Percentiles rank a stretch among this genome's conserved stretches.
Evolutionary conservation across 1,284 basidiomycete genomes (phyloP).

Genomic region (Blastosporella zonata): DNA sequence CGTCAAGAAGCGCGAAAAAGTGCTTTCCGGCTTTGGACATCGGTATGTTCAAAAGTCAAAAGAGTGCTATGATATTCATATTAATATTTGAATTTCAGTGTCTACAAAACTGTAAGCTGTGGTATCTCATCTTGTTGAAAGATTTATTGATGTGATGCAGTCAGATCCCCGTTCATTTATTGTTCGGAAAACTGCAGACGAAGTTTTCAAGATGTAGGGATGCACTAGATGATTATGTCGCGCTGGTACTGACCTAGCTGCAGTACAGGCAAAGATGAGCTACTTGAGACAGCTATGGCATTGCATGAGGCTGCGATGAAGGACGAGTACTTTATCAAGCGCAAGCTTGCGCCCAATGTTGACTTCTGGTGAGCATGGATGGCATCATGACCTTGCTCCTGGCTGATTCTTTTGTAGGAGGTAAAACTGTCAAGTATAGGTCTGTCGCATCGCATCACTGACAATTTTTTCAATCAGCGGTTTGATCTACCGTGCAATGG

Average conservation of each 20-base stretch:
- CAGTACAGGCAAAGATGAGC: slow-evolving; percentile 77
- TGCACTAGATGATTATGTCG: not conserved
- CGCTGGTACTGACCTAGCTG: slow-evolving; percentile 1
- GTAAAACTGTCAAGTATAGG: slow-evolving; percentile 20
- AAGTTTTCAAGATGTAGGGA: slow-evolving; percentile 78
- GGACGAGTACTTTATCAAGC: slow-evolving; percentile 80
- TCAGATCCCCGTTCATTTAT: slow-evolving; percentile 87
- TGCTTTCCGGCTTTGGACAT: slow-evolving; percentile 85
- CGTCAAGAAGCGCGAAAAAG: slow-evolving; percentile 82
- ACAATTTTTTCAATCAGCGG: slow-evolving; percentile 46
- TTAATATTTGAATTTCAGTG: slow-evolving; percentile 34
- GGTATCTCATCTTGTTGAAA: not conserved
- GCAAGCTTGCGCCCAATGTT: slow-evolving; percentile 77
- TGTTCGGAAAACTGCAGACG: slow-evolving; percentile 83
- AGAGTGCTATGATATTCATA: not conserved
- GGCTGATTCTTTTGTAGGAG: slow-evolving; percentile 27
- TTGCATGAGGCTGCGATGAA: slow-evolving; percentile 85
- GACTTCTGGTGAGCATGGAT: slow-evolving; percentile 70
- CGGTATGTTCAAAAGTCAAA: slow-evolving; percentile 41
- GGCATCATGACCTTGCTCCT: slow-evolving; percentile 5
- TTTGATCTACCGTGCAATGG: slow-evolving; percentile 85
- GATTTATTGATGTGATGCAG: slow-evolving; percentile 32
- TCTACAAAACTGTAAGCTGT: slow-evolving; percentile 73
- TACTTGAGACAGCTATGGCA: slow-evolving; percentile 84
- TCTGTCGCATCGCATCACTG: slow-evolving; percentile 3